Conservation (phyloP, 805 yeast species). For the Monosporozyma yasuniensis region DNA sequence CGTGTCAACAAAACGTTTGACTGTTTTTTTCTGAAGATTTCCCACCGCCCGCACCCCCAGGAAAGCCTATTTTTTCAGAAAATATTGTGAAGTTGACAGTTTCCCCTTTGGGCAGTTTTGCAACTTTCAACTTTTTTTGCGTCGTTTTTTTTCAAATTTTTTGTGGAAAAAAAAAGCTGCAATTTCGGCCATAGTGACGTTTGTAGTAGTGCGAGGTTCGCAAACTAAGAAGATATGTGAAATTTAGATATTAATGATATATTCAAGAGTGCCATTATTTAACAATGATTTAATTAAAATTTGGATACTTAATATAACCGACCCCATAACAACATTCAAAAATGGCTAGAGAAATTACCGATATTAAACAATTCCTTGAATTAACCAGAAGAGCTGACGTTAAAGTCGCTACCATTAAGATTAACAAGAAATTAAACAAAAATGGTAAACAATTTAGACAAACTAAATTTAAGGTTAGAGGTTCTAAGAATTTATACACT, state of each 20-base stretch:
- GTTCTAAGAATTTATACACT: conserved; percentile 89
- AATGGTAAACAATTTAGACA: conserved; percentile 80
- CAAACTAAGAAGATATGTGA: background rate
- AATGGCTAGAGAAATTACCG: conserved; percentile 68
- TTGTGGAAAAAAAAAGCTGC: background rate
- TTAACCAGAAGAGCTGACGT: conserved; percentile 95
- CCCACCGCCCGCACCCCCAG: no score
- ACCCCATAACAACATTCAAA: background rate
- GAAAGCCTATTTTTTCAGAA: no score
- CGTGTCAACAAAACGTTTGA: no score
- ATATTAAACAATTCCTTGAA: conserved; percentile 95
- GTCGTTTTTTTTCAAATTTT: background rate
- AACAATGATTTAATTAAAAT: background rate
- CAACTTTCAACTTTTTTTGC: background rate
- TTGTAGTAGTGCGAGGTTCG: background rate
- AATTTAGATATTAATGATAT: background rate
- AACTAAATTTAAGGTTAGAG: conserved; percentile 99
- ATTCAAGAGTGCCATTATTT: background rate
- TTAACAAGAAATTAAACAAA: conserved; percentile 74
- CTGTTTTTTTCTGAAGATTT: no score
- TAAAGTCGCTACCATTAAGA: conserved; percentile 86
- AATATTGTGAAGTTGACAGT: background rate
- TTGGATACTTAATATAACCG: background rate
- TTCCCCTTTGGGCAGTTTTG: background rate
- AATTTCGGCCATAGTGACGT: background rate